These are phyloP conservation scores for Cicer chorassanicum DNA, from an alignment of 306 rosid species.

Conservation along the genomic window DNA sequence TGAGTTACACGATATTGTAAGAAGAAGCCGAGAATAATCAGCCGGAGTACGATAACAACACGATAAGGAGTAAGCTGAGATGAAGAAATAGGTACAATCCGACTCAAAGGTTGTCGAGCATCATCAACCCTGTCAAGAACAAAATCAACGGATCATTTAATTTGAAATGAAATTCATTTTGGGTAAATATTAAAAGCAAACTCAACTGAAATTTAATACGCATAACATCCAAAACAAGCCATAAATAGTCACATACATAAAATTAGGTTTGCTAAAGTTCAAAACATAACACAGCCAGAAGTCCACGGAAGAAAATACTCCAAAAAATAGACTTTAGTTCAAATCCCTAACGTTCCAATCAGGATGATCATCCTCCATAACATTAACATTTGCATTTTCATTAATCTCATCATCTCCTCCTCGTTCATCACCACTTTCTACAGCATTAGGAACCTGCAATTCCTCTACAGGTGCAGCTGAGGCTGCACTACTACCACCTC, in stretches of 20 bases:
- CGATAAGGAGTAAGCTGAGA: constrained; percentile 95
- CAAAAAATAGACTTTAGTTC: neutral
- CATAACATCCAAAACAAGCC: neutral
- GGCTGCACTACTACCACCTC: neutral
- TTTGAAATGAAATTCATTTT: constrained; percentile 31
- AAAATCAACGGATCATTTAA: constrained; percentile 31
- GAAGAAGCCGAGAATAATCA: constrained; percentile 91
- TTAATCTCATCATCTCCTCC: no score
- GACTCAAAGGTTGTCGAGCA: constrained; percentile 94
- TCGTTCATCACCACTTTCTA: no score
- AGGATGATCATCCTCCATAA: neutral
- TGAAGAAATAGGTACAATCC: constrained; percentile 86
- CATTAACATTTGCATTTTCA: neutral
- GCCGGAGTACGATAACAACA: constrained; percentile 84
- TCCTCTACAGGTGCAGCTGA: neutral
- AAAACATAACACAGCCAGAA: neutral
- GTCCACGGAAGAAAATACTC: neutral
- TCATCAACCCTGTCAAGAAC: constrained; percentile 83
- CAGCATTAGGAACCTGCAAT: neutral
- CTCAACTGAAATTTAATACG: neutral
- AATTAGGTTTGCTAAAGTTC: neutral
- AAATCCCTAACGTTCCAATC: neutral
- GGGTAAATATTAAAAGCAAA: constrained; percentile 33
- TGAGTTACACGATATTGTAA: constrained; percentile 96
- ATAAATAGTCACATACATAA: neutral